Conservation (phyloP, 257 asterid genomes). For the Datura wrightii region DNA sequence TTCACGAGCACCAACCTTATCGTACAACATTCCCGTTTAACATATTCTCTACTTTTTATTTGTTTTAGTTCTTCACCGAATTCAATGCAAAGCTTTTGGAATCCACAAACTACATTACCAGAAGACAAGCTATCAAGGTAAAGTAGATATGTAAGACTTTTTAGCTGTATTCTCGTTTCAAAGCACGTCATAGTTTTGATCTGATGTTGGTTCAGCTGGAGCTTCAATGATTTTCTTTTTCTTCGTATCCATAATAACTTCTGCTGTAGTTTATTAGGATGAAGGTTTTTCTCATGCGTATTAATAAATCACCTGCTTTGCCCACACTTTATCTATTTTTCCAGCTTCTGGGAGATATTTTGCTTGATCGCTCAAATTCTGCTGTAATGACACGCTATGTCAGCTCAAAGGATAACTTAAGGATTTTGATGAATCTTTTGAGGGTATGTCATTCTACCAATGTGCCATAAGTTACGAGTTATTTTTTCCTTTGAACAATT, state of each 20-base stretch:
- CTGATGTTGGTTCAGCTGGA: background rate
- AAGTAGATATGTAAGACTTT: background rate
- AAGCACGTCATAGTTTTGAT: background rate
- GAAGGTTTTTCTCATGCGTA: background rate
- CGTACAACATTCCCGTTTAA: background rate
- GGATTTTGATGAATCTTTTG: conserved; percentile 70
- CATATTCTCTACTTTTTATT: conserved; percentile 8
- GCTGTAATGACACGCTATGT: conserved; percentile 82
- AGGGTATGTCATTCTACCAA: conserved; percentile 57
- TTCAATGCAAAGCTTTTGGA: conserved; percentile 87
- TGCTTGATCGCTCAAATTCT: conserved; percentile 87
- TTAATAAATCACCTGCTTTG: background rate
- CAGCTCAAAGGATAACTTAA: conserved; percentile 68
- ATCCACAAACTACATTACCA: conserved; percentile 84
- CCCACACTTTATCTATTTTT: conserved; percentile 13
- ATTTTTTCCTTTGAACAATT: background rate
- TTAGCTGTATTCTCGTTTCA: background rate
- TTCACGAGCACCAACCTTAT: background rate
- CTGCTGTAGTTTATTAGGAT: background rate
- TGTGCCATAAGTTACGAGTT: background rate
- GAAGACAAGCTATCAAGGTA: conserved; percentile 91
- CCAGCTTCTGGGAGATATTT: conserved; percentile 90
- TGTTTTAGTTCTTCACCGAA: conserved; percentile 73
- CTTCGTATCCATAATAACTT: background rate
- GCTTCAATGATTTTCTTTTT: background rate